Conservation (phyloP, 2,329 filamentous ascomycete genomes). For the Botrytis byssoidea region DNA sequence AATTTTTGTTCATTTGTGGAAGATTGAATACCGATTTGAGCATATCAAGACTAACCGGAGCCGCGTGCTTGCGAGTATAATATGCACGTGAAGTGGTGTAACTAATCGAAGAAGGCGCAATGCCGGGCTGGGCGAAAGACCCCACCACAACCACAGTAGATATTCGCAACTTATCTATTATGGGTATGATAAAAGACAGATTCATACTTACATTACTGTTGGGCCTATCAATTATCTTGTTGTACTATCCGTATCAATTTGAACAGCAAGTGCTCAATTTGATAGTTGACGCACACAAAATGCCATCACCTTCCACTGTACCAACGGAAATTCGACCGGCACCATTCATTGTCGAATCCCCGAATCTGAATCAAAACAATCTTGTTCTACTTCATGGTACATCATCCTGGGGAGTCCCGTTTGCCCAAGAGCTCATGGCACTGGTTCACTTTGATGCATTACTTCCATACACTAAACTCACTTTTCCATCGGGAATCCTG, state of each 20-base stretch:
- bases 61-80: background rate
- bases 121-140: background rate
- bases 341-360: slow-evolving; percentile 27
- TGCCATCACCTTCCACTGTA: background rate
- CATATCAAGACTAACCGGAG: background rate
- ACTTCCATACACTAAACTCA: slow-evolving; percentile 26
- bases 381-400: slow-evolving; percentile 46
- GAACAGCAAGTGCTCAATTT: background rate
- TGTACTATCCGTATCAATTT: background rate
- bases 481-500: slow-evolving; percentile 30
- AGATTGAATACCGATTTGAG: background rate
- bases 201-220: background rate
- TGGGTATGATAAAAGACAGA: background rate
- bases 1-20: background rate
- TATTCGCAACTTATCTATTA: background rate
- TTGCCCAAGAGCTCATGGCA: slow-evolving; percentile 40
- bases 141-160: background rate
- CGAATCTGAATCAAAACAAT: slow-evolving; percentile 39
- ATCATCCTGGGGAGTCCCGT: slow-evolving; percentile 40
- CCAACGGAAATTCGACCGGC: background rate
- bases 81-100: background rate
- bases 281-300: background rate
- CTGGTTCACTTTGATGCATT: slow-evolving; percentile 38
- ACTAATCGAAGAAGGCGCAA: background rate
- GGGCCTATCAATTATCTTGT: background rate